Percentiles rank a stretch among this genome's conserved stretches.
phyloP scores from a whole-genome alignment of 352 stramenopile genomes.

The Pythium periplocum region DNA sequence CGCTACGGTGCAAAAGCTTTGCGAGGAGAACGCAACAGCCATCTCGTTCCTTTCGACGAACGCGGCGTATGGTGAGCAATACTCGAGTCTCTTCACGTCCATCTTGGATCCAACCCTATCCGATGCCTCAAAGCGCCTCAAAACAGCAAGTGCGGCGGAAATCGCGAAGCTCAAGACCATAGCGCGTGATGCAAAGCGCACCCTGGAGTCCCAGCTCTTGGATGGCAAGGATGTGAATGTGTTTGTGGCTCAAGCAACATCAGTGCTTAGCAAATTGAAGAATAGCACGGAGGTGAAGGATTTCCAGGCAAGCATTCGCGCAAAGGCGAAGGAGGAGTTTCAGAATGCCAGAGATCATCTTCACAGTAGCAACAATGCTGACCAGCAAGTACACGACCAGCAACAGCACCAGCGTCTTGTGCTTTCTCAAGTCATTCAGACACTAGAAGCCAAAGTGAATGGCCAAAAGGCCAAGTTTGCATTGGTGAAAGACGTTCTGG shows the following conservation, averaged over 20 bases:
- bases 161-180: conserved; percentile 53
- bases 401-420: conserved; percentile 36
- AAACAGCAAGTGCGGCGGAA: conserved; percentile 38
- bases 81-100: conserved; percentile 44
- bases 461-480: conserved; percentile 38
- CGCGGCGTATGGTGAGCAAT: conserved; percentile 59
- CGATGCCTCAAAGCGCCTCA: conserved; percentile 48
- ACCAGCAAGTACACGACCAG: neutral
- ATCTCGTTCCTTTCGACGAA: conserved; percentile 80
- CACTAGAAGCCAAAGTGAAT: conserved; percentile 46
- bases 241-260: conserved; percentile 57
- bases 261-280: conserved; percentile 56
- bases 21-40: conserved; percentile 58
- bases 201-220: conserved; percentile 59
- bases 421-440: conserved; percentile 58
- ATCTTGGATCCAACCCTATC: conserved; percentile 62
- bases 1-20: conserved; percentile 47
- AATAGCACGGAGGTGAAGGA: conserved; percentile 52
- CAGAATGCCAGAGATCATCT: conserved; percentile 29
- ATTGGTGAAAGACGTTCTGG: conserved; percentile 29
- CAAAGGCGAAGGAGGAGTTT: conserved; percentile 41
- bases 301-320: conserved; percentile 36
- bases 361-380: conserved; percentile 13
- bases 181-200: conserved; percentile 41
- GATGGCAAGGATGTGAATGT: conserved; percentile 53